phyloP scores from a whole-genome alignment of 1,284 basidiomycete genomes.

The Puccinia hordei region DNA sequence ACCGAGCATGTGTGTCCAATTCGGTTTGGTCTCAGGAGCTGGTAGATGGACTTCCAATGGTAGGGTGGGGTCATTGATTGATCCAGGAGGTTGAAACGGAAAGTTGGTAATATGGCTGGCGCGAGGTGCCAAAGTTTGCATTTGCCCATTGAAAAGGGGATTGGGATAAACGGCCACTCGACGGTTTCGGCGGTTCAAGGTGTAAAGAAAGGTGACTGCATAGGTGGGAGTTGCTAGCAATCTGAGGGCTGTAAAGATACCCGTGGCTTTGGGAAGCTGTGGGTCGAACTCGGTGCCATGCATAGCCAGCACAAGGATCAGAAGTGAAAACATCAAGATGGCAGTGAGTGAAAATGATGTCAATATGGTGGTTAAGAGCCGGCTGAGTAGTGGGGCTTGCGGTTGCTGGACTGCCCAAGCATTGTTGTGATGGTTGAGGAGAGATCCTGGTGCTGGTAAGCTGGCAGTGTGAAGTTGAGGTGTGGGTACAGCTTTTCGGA shows the following conservation, averaged over 20 bases:
- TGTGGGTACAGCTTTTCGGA: conserved; percentile 8
- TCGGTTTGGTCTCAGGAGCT: background rate
- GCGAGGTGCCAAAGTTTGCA: conserved; percentile 8
- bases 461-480: background rate
- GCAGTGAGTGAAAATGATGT: conserved; percentile 50
- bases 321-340: conserved; percentile 49
- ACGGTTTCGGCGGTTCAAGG: conserved; percentile 40
- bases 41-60: conserved; percentile 1
- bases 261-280: conserved; percentile 45
- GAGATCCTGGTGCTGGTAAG: conserved; percentile 15
- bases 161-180: background rate
- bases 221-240: conserved; percentile 48
- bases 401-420: conserved; percentile 17
- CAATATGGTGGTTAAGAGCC: conserved; percentile 46
- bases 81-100: background rate
- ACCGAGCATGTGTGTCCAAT: conserved; percentile 15
- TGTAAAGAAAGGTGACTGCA: conserved; percentile 49
- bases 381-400: conserved; percentile 39
- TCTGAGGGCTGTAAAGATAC: conserved; percentile 45
- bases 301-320: conserved; percentile 49
- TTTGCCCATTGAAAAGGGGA: conserved; percentile 9
- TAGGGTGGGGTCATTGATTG: background rate
- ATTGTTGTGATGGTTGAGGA: conserved; percentile 9
- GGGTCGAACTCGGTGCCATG: conserved; percentile 50
- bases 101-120: background rate